Evolutionary conservation across 2,329 filamentous ascomycete species (phyloP), one percentile per base, ranked within the genome.

Genomic region (Trichoderma polysporum): DNA sequence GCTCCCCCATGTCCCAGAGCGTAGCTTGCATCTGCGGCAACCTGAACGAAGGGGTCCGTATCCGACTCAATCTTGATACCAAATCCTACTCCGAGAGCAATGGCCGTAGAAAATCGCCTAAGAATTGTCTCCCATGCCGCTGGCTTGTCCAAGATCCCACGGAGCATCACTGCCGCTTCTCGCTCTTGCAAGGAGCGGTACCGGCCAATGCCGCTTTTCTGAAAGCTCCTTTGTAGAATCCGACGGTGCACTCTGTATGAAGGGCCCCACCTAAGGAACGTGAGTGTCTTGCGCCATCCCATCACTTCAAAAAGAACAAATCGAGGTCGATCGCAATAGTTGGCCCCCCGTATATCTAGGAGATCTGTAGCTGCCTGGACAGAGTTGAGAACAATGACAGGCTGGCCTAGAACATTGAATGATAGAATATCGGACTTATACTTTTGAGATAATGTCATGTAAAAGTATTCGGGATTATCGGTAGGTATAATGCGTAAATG

Each of bases 271-370:
- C 73, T 76, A 1, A 83, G 72, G 67, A 83, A 84, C 10, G 81
- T 82, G 31, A 84, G 73, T 0, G 82, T 83, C 47, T 78, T 77
- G 22, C 76, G 74, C 82, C 82, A 84, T 25, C 81, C 81, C 79
- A 82, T 81, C 35, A 78, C 73, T 58, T 80, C 76, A 56, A 79
- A 79, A 2, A 80, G 70, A 1, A 79, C 77, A 68, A 84, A 83
- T n/a, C 79, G 76, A 9, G 82, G 82, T 2, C 82, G 70, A 69
- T 82, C 79, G 35, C 74, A 75, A 69, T 82, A 84, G 67, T 82
- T 84, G 67, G 75, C 75, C 1, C 82, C 81, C 19, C 79, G 73
- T 63, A 79, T 81, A 65, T 82, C 81, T 5, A 84, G 74, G 4
- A 84, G 73, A n/a, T 83, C 81, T 5, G 73, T 70, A 25, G 82